phyloP scores from a whole-genome alignment of 345 rosid species.

The Cardamine resedifolia region DNA sequence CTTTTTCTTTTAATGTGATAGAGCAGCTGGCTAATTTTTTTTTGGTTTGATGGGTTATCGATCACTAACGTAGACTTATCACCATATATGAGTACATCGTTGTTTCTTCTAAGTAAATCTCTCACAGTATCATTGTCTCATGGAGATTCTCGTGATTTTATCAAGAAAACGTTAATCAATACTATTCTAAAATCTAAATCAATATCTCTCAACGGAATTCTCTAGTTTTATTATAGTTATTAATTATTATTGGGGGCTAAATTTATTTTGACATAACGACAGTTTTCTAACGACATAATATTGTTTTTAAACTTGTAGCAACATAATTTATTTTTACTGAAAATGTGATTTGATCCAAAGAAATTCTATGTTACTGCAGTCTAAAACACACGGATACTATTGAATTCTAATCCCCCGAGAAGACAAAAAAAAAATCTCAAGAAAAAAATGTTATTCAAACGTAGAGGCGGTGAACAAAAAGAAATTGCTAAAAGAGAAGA shows the following conservation, averaged over 20 bases:
- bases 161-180: neutral
- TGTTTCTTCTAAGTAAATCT: neutral
- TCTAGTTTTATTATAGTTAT: neutral
- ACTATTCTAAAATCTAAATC: neutral
- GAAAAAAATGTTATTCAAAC: neutral
- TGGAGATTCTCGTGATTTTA: neutral
- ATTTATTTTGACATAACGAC: neutral
- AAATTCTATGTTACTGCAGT: too few species aligned
- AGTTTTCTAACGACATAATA: too few species aligned
- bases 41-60: neutral
- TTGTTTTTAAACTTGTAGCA: too few species aligned
- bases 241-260: too few species aligned
- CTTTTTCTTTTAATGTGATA: too few species aligned
- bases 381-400: neutral
- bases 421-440: neutral
- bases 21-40: neutral
- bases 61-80: slow-evolving; percentile 6
- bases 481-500: neutral
- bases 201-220: neutral
- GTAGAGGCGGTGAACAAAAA: slow-evolving; percentile 5
- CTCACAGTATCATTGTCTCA: neutral
- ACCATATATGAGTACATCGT: neutral
- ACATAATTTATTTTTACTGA: too few species aligned
- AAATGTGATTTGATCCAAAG: too few species aligned
- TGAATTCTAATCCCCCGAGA: neutral